Percentiles rank a stretch among this genome's conserved stretches.
phyloP scores from a whole-genome alignment of 331 rosid genomes.

The Phaseolus coccineus region DNA sequence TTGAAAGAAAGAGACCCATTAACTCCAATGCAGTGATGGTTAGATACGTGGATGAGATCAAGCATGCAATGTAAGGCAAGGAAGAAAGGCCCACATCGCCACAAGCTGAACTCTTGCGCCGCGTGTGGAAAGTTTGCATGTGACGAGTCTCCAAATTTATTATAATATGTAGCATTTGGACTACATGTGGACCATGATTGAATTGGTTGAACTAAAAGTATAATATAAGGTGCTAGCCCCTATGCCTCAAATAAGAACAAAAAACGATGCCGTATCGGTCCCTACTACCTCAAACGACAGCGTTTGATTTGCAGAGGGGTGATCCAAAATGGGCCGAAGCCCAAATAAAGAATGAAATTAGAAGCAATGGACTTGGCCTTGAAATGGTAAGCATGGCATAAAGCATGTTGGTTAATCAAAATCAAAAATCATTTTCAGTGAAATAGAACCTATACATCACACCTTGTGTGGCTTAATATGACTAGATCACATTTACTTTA shows the following conservation, averaged over 20 bases:
- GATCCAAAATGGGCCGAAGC: conserved; percentile 37
- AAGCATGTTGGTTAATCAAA: not conserved
- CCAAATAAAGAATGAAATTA: conserved; percentile 6
- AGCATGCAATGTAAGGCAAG: conserved; percentile 36
- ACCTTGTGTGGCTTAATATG: conserved; percentile 45
- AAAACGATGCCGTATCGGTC: conserved; percentile 11
- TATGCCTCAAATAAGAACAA: conserved; percentile 18
- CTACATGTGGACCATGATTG: conserved; percentile 54
- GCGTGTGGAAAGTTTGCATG: conserved; percentile 52
- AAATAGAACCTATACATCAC: conserved; percentile 47
- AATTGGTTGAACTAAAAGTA: conserved; percentile 43
- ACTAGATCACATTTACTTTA: conserved; percentile 36
- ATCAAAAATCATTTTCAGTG: conserved; percentile 39
- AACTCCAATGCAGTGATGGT: conserved; percentile 25
- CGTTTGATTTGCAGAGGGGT: not conserved
- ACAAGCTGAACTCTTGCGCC: conserved; percentile 19
- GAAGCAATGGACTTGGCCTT: not conserved
- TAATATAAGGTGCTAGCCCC: not conserved
- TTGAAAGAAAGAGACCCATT: conserved; percentile 33
- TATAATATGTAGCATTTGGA: conserved; percentile 41
- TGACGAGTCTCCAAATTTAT: conserved; percentile 48
- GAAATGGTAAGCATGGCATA: not conserved
- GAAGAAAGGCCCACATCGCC: conserved; percentile 55
- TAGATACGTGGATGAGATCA: conserved; percentile 33
- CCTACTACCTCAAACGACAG: not conserved